These are phyloP conservation scores for Annona squamosa DNA, from an alignment of 164 flowering plant species.

Conservation along the genomic window DNA sequence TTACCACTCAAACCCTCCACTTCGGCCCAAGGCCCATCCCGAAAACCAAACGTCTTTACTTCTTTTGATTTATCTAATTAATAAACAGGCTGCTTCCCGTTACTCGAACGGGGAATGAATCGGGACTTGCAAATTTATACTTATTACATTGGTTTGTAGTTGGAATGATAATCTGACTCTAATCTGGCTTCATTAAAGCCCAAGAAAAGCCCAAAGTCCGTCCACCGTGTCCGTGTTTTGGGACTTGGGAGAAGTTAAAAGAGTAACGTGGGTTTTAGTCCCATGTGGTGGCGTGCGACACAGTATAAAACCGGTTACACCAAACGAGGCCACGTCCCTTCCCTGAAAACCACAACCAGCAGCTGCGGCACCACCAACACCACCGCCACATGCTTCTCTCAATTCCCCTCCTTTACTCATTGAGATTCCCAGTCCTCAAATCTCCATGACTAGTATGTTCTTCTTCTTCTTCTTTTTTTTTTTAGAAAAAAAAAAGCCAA, in stretches of 20 bases:
- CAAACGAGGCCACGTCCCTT: constrained; percentile 10
- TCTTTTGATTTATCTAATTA: too few species aligned
- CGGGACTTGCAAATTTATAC: too few species aligned
- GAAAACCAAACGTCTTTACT: too few species aligned
- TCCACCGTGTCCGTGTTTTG: neutral
- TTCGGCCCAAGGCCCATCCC: too few species aligned
- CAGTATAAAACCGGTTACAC: neutral
- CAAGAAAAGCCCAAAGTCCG: neutral
- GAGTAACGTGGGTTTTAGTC: neutral
- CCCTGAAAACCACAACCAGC: neutral
- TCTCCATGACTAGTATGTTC: neutral
- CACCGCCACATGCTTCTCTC: neutral
- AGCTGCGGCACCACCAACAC: too few species aligned
- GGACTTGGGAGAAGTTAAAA: neutral
- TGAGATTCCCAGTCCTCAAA: neutral
- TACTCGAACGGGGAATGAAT: too few species aligned
- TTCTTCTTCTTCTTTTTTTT: neutral
- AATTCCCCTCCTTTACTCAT: neutral
- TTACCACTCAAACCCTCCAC: too few species aligned
- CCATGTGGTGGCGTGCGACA: constrained; percentile 5
- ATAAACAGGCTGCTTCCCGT: too few species aligned
- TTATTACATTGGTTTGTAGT: neutral
- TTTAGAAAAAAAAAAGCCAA: neutral
- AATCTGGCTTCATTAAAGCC: neutral
- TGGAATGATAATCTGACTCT: too few species aligned